Conservation (phyloP, 2,329 filamentous ascomycete species). For the Fusarium pseudonygamai region DNA sequence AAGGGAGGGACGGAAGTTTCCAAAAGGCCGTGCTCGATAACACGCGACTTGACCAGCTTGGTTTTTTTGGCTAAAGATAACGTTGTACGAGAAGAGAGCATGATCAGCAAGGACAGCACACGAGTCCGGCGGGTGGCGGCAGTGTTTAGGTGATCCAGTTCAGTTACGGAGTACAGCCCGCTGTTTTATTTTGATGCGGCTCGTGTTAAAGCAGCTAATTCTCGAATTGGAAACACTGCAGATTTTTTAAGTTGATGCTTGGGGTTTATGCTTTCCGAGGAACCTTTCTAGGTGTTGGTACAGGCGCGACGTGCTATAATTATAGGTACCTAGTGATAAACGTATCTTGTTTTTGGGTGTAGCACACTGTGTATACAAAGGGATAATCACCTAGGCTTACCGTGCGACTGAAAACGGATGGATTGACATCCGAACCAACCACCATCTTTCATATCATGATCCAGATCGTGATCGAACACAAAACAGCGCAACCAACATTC, state of each 20-base stretch:
- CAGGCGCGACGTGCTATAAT: not conserved
- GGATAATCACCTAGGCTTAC: not conserved
- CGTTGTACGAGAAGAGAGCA: slow-evolving; percentile 20
- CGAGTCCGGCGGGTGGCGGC: slow-evolving; percentile 22
- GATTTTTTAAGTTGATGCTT: slow-evolving; percentile 14
- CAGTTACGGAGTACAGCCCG: not conserved
- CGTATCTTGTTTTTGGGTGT: not conserved
- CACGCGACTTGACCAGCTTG: not conserved
- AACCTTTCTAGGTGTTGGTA: not conserved
- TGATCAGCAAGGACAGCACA: slow-evolving; percentile 24
- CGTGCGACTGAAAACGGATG: slow-evolving; percentile 27
- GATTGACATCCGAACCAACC: slow-evolving; percentile 30
- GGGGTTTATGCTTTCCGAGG: not conserved
- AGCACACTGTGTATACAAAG: slow-evolving; percentile 20
- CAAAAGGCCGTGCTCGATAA: not conserved
- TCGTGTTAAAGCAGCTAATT: slow-evolving; percentile 26
- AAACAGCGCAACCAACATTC: slow-evolving; percentile 8
- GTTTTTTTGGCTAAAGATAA: slow-evolving; percentile 10
- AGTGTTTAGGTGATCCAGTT: slow-evolving; percentile 11
- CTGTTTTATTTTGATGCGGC: slow-evolving; percentile 10
- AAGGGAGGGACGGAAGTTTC: slow-evolving; percentile 3
- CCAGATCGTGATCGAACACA: slow-evolving; percentile 31
- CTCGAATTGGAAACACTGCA: slow-evolving; percentile 27
- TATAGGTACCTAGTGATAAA: not conserved
- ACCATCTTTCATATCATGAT: slow-evolving; percentile 15